A percentile compares a stretch with the other conserved stretches of the same genome.
These are phyloP conservation scores for Zygotorulaspora danielsina DNA, from an alignment of 805 yeast genomes.

Conservation along the genomic window DNA sequence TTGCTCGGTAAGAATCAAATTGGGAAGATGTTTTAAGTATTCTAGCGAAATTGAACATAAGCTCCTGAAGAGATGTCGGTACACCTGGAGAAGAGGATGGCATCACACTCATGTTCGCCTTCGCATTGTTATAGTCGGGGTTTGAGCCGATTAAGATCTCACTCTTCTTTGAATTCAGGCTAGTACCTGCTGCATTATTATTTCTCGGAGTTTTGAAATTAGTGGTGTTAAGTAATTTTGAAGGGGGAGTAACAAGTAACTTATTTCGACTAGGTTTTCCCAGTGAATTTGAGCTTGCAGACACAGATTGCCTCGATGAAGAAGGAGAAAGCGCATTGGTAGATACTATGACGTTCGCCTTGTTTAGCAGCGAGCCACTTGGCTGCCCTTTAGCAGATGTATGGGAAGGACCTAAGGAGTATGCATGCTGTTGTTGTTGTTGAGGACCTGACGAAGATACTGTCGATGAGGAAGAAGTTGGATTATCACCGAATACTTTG, in stretches of 20 bases:
- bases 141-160: conserved; percentile 8
- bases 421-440: conserved; percentile 9
- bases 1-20: conserved; percentile 78
- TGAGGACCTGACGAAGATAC: conserved; percentile 9
- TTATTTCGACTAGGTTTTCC: conserved; percentile 13
- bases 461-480: conserved; percentile 13
- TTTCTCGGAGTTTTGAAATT: conserved; percentile 26
- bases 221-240: conserved; percentile 19
- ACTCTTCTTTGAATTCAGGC: conserved; percentile 5
- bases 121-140: conserved; percentile 8
- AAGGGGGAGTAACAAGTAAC: conserved; percentile 28
- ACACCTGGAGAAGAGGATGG: conserved; percentile 6
- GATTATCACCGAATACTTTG: conserved; percentile 10
- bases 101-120: conserved; percentile 3
- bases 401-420: conserved; percentile 12
- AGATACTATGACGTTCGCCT: conserved; percentile 17
- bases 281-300: conserved; percentile 15
- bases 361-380: conserved; percentile 16
- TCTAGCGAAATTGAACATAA: conserved; percentile 21
- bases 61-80: conserved; percentile 8
- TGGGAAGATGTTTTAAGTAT: conserved; percentile 29
- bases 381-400: conserved; percentile 14
- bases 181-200: conserved; percentile 6
- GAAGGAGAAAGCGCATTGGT: conserved; percentile 16
- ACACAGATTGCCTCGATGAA: conserved; percentile 17